Percentiles rank a stretch among this genome's conserved stretches.
Conservation (phyloP, 2,329 filamentous ascomycete genomes). For the Epichloe baconii region DNA sequence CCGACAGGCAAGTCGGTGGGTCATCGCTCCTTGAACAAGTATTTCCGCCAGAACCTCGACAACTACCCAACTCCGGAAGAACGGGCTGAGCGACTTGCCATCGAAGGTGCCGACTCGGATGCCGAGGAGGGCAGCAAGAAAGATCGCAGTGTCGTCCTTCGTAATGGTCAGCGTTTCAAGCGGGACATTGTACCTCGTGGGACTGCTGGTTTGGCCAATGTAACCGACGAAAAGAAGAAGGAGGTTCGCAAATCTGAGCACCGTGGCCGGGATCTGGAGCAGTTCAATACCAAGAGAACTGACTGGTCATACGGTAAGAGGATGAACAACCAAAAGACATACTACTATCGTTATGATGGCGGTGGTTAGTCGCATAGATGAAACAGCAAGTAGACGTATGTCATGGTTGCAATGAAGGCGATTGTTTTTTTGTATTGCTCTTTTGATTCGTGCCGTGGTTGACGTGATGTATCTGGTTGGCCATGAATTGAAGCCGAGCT, state of each 20-base stretch:
- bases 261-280: conserved; percentile 52
- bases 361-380: conserved; percentile 24
- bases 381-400: neutral
- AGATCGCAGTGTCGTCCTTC: conserved; percentile 9
- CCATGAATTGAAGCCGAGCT: too few species aligned
- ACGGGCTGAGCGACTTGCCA: conserved; percentile 52
- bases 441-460: neutral
- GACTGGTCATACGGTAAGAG: conserved; percentile 60
- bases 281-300: conserved; percentile 47
- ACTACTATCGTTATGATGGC: conserved; percentile 37
- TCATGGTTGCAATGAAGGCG: conserved; percentile 1
- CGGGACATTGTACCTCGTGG: conserved; percentile 51
- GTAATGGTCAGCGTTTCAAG: conserved; percentile 22
- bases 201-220: conserved; percentile 66
- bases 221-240: conserved; percentile 61
- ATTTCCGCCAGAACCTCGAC: conserved; percentile 86
- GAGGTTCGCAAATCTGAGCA: conserved; percentile 54
- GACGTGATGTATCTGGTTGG: too few species aligned
- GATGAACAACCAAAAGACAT: conserved; percentile 58
- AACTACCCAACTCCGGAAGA: conserved; percentile 71
- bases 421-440: neutral
- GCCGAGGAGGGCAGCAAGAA: conserved; percentile 24
- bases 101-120: conserved; percentile 29
- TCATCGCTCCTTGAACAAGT: conserved; percentile 74
- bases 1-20: conserved; percentile 82